Base-by-base conservation (phyloP, 2,329 filamentous ascomycete genomes). In the Cordyceps cicadae region DNA sequence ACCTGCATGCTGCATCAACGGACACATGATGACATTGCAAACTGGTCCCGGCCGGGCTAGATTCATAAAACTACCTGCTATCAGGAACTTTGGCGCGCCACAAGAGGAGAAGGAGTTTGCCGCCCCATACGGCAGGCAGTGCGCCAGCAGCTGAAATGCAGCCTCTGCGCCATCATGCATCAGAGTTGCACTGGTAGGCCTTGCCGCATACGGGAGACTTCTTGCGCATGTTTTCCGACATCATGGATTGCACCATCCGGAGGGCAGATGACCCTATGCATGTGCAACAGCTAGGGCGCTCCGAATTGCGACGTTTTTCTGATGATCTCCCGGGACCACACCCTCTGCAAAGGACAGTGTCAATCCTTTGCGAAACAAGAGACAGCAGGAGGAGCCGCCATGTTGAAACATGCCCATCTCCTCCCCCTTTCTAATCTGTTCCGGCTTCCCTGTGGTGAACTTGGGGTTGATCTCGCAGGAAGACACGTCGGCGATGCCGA, bases 331-430 rank as follows among this genome's bases (percentile, higher is more conserved):
- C 2, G 66, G 65, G n/a, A 58, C 54, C 4, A 64, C 67, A 0
- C 32, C 63, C 6, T 55, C 54, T 11, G 64, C 62, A 60, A 65
- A 68, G 0, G 65, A 60, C 4, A 81, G 68, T 54, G 75, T 75
- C 29, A 85, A 77, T 0, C 74, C 77, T 61, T 78, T 75, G 21
- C 81, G 71, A 73, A 90, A 88, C 1, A 89, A 67, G 63, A 89
- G 69, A 65, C 84, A 87, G 66, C 88, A 81, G 0, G 82, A 83
- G 7, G 80, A 84, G 1, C 87, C 87, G 21, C 87, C 87, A 67
- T 85, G 89, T 68, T 89, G 87, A 72, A 90, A 90, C 85, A 88
- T 88, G 37, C 87, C 87, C 34, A 86, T 75, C 72, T 89, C 74
- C 17, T 89, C 82, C 8, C 87, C 87, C 75, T 89, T 89, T 1